phyloP scores from a whole-genome alignment of 2,329 filamentous ascomycete genomes.

The Albifimbria verrucaria region DNA sequence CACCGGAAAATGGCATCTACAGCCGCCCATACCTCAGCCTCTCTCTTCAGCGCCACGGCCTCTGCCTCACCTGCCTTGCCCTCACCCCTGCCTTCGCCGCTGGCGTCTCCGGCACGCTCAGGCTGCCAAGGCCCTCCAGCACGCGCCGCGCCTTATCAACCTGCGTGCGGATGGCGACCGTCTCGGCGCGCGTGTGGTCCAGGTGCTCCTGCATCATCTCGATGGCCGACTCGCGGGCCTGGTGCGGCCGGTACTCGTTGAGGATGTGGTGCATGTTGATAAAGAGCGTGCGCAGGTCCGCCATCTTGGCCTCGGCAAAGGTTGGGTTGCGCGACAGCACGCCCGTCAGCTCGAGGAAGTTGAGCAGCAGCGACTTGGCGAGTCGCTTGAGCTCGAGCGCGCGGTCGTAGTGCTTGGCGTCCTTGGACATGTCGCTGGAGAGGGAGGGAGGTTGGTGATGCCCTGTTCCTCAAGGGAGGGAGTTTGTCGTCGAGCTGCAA shows the following conservation, averaged over 20 bases:
- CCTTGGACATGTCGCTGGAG: constrained; percentile 37
- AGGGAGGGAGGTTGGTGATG: constrained; percentile 61
- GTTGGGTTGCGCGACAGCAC: constrained; percentile 22
- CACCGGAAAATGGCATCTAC: constrained; percentile 37
- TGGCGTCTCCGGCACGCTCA: constrained; percentile 30
- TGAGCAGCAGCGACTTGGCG: constrained; percentile 80
- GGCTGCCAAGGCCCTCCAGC: constrained; percentile 63
- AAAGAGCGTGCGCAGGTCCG: constrained; percentile 76
- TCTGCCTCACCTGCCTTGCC: constrained; percentile 11
- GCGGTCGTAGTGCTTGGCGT: constrained; percentile 57
- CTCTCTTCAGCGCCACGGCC: constrained; percentile 17
- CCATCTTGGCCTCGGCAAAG: constrained; percentile 66
- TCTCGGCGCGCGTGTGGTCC: constrained; percentile 69
- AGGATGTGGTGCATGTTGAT: constrained; percentile 91
- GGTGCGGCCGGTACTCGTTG: constrained; percentile 92
- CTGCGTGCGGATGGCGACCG: constrained; percentile 62
- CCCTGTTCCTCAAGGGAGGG: constrained; percentile 65
- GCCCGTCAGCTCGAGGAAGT: constrained; percentile 82
- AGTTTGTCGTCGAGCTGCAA: constrained; percentile 57
- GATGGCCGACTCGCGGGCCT: constrained; percentile 85
- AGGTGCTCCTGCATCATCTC: constrained; percentile 84
- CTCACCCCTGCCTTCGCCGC: constrained; percentile 6
- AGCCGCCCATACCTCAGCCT: constrained; percentile 38
- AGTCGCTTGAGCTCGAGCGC: constrained; percentile 71
- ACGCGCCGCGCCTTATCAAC: constrained; percentile 71